Percentiles rank a stretch among this genome's conserved stretches.
Conservation (phyloP, 2,329 filamentous ascomycete species). For the Trichoderma koningiopsis region DNA sequence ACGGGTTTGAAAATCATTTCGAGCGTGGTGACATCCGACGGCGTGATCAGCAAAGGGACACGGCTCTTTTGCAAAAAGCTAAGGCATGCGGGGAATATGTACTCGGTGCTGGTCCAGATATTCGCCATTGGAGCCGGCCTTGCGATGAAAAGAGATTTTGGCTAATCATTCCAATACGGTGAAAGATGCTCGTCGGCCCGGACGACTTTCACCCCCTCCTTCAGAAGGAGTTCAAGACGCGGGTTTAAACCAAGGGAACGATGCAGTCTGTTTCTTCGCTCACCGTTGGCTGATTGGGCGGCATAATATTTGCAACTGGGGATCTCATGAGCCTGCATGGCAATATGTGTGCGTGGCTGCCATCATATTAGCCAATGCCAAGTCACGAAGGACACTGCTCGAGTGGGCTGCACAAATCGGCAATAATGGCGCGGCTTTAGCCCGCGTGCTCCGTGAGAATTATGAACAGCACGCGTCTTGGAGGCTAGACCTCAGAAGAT, state of each 20-base stretch:
- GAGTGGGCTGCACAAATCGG: background rate
- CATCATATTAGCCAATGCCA: background rate
- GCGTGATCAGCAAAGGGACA: slow-evolving; percentile 3
- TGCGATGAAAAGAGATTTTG: background rate
- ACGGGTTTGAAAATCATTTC: background rate
- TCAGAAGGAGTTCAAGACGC: no score
- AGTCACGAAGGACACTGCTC: background rate
- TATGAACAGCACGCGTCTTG: background rate
- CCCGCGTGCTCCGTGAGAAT: background rate
- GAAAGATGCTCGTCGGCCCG: background rate
- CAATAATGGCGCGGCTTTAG: slow-evolving; percentile 1
- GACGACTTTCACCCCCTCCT: background rate
- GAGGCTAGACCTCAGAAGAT: background rate
- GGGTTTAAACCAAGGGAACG: background rate
- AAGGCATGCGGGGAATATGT: background rate
- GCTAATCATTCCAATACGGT: background rate
- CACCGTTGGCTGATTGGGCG: background rate
- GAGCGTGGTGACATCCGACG: background rate
- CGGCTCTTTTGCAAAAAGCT: background rate
- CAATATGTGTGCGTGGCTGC: background rate
- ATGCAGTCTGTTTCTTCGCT: background rate
- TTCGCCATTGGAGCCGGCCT: background rate
- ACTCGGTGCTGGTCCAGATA: background rate
- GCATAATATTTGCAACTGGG: background rate
- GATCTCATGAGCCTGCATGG: background rate